Conservation (phyloP, 139 green algal species). For the Medakamo hakoo region DNA sequence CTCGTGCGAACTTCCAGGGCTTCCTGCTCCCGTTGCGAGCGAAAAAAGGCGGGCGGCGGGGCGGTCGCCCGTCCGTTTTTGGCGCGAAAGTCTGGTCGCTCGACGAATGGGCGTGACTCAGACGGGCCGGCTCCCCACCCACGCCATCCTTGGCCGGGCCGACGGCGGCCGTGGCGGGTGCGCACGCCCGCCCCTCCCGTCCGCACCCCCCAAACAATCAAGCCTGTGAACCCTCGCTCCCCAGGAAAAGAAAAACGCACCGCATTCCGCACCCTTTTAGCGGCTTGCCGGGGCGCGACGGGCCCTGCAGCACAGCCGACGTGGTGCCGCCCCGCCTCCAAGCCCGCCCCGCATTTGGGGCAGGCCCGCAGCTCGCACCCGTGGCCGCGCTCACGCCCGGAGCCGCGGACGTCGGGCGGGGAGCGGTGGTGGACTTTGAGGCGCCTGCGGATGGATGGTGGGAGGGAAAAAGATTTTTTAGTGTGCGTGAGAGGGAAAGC, state of each 20-base stretch:
- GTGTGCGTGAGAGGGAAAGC: not conserved
- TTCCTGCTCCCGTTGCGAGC: no score
- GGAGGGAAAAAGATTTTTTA: not conserved
- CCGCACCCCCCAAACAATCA: no score
- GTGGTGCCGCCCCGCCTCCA: slow-evolving; percentile 71
- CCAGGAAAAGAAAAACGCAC: not conserved
- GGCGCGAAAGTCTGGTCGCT: no score
- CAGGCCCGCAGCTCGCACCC: slow-evolving; percentile 61
- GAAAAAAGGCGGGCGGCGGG: no score
- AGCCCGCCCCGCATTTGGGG: slow-evolving; percentile 58
- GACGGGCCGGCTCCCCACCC: no score
- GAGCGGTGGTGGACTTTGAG: slow-evolving; percentile 62
- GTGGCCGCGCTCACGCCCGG: slow-evolving; percentile 67
- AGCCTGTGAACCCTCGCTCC: no score
- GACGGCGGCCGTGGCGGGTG: no score
- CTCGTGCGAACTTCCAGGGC: no score
- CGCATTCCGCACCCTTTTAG: slow-evolving; percentile 19
- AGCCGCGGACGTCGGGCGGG: slow-evolving; percentile 58
- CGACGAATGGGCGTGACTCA: no score
- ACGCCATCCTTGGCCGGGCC: no score
- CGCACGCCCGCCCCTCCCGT: no score
- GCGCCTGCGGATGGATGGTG: slow-evolving; percentile 1
- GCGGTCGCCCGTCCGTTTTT: no score
- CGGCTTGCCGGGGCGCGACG: slow-evolving; percentile 17
- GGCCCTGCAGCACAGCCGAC: slow-evolving; percentile 52